Conservation (phyloP, 257 asterid genomes). For the Penstemon eatonii region DNA sequence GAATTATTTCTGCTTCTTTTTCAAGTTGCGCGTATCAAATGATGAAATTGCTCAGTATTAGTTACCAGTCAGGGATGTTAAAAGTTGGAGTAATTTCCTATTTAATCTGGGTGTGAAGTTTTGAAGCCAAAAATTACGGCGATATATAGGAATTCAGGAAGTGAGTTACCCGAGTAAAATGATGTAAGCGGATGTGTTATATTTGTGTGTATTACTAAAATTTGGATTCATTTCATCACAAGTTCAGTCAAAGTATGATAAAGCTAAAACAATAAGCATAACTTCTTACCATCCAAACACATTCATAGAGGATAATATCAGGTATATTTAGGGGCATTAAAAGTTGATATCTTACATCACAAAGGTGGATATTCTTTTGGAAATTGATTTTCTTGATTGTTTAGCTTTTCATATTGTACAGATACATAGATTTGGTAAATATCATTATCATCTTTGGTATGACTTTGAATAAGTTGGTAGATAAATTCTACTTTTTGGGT, state of each 20-base stretch:
- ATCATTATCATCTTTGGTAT: background rate
- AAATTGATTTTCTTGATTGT: background rate
- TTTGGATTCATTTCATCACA: background rate
- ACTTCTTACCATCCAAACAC: background rate
- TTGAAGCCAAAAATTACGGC: no score
- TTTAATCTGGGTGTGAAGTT: background rate
- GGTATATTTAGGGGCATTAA: no score
- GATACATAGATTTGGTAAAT: background rate
- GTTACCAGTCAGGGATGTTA: background rate
- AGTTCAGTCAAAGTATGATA: background rate
- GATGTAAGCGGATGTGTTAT: background rate
- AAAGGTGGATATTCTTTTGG: background rate
- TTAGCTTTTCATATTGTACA: background rate
- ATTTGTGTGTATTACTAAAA: constrained; percentile 3
- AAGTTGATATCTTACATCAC: constrained; percentile 3
- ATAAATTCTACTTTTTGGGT: no score
- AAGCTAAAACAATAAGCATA: background rate
- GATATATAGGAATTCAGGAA: background rate
- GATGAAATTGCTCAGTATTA: background rate
- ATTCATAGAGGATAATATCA: background rate
- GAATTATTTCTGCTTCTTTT: background rate
- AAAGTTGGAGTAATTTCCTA: background rate
- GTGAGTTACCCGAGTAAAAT: background rate
- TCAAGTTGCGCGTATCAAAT: background rate
- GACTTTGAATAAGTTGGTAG: no score